Evolutionary conservation across 2,329 filamentous ascomycete genomes (phyloP).

Genomic region (Karstenula rhodostoma): DNA sequence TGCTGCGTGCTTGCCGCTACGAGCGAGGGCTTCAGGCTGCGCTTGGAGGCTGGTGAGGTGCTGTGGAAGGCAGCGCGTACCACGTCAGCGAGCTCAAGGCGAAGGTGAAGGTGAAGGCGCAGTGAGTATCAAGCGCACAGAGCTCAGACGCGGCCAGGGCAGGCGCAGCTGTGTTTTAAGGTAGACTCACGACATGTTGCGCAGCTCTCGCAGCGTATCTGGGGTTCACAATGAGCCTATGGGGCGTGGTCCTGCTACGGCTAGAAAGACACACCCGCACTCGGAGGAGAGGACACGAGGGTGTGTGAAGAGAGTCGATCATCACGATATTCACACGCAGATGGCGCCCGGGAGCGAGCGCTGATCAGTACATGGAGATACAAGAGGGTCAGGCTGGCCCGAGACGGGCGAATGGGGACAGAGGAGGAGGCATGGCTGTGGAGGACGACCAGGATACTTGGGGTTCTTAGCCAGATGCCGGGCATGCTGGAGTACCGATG

Average conservation of each 20-base stretch:
- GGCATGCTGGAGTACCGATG: slow-evolving; percentile 28
- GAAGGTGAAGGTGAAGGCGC: slow-evolving; percentile 7
- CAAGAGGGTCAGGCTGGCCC: slow-evolving; percentile 47
- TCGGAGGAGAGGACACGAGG: slow-evolving; percentile 42
- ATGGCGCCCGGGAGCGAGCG: slow-evolving; percentile 42
- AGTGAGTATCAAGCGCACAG: slow-evolving; percentile 16
- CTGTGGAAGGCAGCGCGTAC: slow-evolving; percentile 39
- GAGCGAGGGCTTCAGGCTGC: slow-evolving; percentile 53
- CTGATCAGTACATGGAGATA: slow-evolving; percentile 51
- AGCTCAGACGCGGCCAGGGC: slow-evolving; percentile 15
- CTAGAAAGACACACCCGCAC: slow-evolving; percentile 36
- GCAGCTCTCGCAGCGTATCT: slow-evolving; percentile 34
- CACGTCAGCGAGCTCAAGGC: slow-evolving; percentile 40
- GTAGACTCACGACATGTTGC: slow-evolving; percentile 50
- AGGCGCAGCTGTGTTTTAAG: slow-evolving; percentile 26
- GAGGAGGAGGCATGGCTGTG: slow-evolving; percentile 34
- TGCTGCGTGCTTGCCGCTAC: slow-evolving; percentile 45
- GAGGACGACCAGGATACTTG: slow-evolving; percentile 42
- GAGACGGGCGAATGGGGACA: slow-evolving; percentile 46
- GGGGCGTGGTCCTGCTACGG: slow-evolving; percentile 46
- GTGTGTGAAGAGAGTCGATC: slow-evolving; percentile 43
- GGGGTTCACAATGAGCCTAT: slow-evolving; percentile 34
- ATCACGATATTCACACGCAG: slow-evolving; percentile 50
- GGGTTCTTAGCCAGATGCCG: slow-evolving; percentile 42
- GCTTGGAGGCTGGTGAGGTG: slow-evolving; percentile 53